Base-by-base conservation (phyloP, 1,284 basidiomycete species). In the Rhodofomes roseus region DNA sequence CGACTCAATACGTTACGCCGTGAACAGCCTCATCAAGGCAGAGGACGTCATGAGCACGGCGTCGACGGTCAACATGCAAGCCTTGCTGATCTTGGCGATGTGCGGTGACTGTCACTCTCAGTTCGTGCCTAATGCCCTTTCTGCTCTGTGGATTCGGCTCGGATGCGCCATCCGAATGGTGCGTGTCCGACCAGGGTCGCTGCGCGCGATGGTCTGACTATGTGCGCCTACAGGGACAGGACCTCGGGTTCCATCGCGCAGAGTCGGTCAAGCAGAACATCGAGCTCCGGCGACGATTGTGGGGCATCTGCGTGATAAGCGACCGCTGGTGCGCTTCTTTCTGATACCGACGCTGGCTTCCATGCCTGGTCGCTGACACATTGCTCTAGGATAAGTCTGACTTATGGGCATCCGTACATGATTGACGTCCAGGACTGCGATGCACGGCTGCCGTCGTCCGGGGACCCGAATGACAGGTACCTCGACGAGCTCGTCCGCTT, bases 341-440 rank as follows among this genome's bases (percentile, higher is more conserved):
- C 20, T 1, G 6, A 20, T 46, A 39, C 54, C 25, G 27, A 54
- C 57, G 37, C 50, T 16, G 52, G 54, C 43, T 57, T 44, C n/a
- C 18, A 25, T 34, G 36, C 22, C n/a, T 58, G 29, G 6, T 20
- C 12, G 6, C 54, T 36, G 44, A 53, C 34, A 6, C 8, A 22
- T 39, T 20, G 12, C 22, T 44, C 8, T 69, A 92, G 89, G 89
- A 81, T 85, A 58, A 89, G 88, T 71, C 75, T 89, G 44, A 85
- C 89, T 39, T 94, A 90, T 68, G 92, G 92, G 1, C 90, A 92
- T 66, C 92, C 95, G 2, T 89, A 88, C 72, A 90, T 95, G 86
- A 95, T 97, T 65, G 93, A 96, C 72, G 84, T 97, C 2, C 86
- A 90, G 64, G 95, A 97, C 73, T 98, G 95, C 73, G 95, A 98